phyloP scores from a whole-genome alignment of 768 basidiomycete species.

The Mycena floridula region DNA sequence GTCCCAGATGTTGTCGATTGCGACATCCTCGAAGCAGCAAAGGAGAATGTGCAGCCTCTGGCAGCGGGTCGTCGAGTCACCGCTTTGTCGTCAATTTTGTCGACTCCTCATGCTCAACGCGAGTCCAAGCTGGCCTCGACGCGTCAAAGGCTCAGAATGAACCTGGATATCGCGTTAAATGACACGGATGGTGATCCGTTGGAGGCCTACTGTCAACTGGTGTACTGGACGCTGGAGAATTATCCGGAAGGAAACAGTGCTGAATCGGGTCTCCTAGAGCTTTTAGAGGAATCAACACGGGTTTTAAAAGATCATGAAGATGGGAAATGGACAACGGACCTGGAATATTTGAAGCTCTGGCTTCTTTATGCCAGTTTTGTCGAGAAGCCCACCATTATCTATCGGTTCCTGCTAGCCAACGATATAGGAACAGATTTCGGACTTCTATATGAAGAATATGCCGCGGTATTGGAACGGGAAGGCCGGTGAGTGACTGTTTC shows the following conservation, averaged over 20 bases:
- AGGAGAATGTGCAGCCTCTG: slow-evolving; percentile 84
- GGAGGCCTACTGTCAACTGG: slow-evolving; percentile 80
- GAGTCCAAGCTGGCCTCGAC: slow-evolving; percentile 63
- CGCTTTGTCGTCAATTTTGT: slow-evolving; percentile 64
- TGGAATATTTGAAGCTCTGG: slow-evolving; percentile 92
- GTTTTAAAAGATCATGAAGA: slow-evolving; percentile 72
- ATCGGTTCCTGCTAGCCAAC: slow-evolving; percentile 83
- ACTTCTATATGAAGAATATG: slow-evolving; percentile 89
- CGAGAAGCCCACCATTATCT: slow-evolving; percentile 84
- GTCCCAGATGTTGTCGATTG: slow-evolving; percentile 60
- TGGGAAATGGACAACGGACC: slow-evolving; percentile 69
- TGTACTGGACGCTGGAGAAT: slow-evolving; percentile 90
- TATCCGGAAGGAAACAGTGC: slow-evolving; percentile 90
- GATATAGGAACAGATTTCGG: slow-evolving; percentile 83
- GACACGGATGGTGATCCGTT: slow-evolving; percentile 79
- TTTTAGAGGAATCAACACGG: slow-evolving; percentile 89
- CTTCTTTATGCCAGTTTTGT: slow-evolving; percentile 89
- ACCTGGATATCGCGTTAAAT: slow-evolving; percentile 71
- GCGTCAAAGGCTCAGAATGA: slow-evolving; percentile 61
- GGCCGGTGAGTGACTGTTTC: slow-evolving; percentile 50
- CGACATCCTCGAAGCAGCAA: slow-evolving; percentile 75
- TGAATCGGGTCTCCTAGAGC: slow-evolving; percentile 85
- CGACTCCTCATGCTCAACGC: slow-evolving; percentile 73
- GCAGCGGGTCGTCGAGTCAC: slow-evolving; percentile 76
- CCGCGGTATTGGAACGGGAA: slow-evolving; percentile 74